A percentile compares a stretch with the other conserved stretches of the same genome.
phyloP scores from a whole-genome alignment of 148 eudicot genomes.

The Spergularia bocconei region DNA sequence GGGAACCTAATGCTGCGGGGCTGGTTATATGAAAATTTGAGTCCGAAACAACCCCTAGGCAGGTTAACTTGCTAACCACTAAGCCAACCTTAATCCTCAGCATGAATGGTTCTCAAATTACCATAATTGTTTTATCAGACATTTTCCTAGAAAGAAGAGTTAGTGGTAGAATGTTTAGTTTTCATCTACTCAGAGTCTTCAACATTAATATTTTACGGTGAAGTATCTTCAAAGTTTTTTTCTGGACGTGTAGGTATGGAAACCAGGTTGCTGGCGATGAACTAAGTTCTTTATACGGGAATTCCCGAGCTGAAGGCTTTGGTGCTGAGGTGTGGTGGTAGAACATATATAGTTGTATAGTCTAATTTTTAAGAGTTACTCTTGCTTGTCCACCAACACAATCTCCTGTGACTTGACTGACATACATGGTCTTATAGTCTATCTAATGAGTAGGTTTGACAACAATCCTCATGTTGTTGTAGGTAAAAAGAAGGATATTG shows the following conservation, averaged over 20 bases:
- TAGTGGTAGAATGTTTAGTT: no score
- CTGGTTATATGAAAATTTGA: no score
- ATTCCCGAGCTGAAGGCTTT: constrained; percentile 82
- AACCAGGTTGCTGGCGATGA: constrained; percentile 79
- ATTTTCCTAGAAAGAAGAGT: no score
- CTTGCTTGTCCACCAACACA: background rate
- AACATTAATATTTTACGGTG: background rate
- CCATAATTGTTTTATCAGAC: no score
- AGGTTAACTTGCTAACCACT: no score
- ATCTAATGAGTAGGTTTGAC: background rate
- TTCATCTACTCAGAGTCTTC: background rate
- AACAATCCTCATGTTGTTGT: constrained; percentile 18
- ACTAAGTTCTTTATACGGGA: constrained; percentile 65
- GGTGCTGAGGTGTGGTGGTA: constrained; percentile 79
- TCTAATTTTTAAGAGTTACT: background rate
- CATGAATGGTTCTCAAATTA: no score
- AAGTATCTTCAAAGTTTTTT: background rate
- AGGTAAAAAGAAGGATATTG: constrained; percentile 95
- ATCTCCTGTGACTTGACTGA: background rate
- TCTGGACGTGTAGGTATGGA: constrained; percentile 60
- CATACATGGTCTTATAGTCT: background rate
- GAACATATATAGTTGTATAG: background rate
- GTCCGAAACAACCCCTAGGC: no score
- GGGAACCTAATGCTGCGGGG: no score
- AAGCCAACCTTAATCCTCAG: no score